Evolutionary conservation across 257 asterid genomes (phyloP), one percentile per base, ranked within the genome.

Genomic region (Cynanchum wilfordii): DNA sequence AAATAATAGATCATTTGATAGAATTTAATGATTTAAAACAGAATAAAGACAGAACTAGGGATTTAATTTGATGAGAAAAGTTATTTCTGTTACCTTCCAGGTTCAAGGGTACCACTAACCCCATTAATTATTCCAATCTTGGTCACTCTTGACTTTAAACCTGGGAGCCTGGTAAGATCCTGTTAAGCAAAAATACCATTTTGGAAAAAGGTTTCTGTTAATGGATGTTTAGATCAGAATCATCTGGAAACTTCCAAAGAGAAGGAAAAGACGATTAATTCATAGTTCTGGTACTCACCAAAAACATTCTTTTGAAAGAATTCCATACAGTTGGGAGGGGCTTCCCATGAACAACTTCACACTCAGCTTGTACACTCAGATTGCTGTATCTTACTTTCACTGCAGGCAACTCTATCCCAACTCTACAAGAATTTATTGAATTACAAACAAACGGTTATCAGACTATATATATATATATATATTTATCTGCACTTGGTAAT

Each of bases 281-380:
- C 15, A 0, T 27, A 16, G 22, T 2, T 42, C 19, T 19, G 66
- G 56, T n/a, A 75, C 82, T 73, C 79, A 88, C 95, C 84, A 57
- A 65, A 68, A 86, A 25, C 74, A 80, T 47, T 79, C 89, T 79
- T 76, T 88, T 88, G 73, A 88, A 38, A 70, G 90, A 80, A 76
- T 89, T 89, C 95, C 95, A 89, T 50, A 87, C 88, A 27, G 92
- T 88, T 19, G 95, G 95, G 27, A 88, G 85, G 42, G 95, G 95
- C 82, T 85, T 88, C 67, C 95, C 95, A 40, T 81, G 44, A 76
- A 89, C 89, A 76, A 89, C 89, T 78, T 85, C 84, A 77, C 95
- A 89, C 78, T 87, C 87, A 0, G 95, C 90, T 69, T 85, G 81
- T 44, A 85, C 82, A 36, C 64, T 54, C 73, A 89, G 77, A 74